Evolutionary conservation across 1,139 yeast genomes (phyloP).

Genomic region (Geotrichum citri-aurantii): DNA sequence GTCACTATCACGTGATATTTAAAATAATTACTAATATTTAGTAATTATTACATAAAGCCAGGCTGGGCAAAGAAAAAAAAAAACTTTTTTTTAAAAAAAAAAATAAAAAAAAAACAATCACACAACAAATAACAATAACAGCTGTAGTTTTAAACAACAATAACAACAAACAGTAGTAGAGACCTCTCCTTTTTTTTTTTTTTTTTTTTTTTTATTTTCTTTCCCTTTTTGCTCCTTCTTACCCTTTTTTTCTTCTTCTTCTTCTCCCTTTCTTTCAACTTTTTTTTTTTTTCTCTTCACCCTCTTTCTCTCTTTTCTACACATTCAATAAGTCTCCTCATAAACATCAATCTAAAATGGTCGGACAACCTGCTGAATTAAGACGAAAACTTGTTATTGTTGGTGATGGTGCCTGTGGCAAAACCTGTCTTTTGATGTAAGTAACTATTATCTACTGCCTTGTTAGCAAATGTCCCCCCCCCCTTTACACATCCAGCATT

Average conservation of each 20-base stretch:
- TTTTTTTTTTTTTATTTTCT: not conserved
- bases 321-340: constrained; percentile 9
- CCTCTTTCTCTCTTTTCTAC: not conserved
- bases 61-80: not conserved
- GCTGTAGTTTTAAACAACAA: not conserved
- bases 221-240: not conserved
- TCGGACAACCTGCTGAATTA: constrained; percentile 36
- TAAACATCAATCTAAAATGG: constrained; percentile 24
- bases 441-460: constrained; percentile 7
- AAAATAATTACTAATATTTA: not conserved
- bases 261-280: not conserved
- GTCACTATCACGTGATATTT: too few species aligned
- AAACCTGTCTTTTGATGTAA: constrained; percentile 50
- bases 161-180: not conserved
- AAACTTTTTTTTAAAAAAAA: not conserved
- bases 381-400: constrained; percentile 80
- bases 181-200: not conserved
- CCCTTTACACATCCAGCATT: not conserved
- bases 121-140: not conserved
- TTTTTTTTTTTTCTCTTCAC: not conserved
- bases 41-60: not conserved
- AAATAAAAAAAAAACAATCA: not conserved
- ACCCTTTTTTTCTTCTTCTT: not conserved
- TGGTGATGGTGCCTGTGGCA: constrained; percentile 96
- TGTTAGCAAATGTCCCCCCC: not conserved